Evolutionary conservation across 768 basidiomycete genomes (phyloP), one percentile per base, ranked within the genome.

Genomic region (Leccinum fibrillosum): DNA sequence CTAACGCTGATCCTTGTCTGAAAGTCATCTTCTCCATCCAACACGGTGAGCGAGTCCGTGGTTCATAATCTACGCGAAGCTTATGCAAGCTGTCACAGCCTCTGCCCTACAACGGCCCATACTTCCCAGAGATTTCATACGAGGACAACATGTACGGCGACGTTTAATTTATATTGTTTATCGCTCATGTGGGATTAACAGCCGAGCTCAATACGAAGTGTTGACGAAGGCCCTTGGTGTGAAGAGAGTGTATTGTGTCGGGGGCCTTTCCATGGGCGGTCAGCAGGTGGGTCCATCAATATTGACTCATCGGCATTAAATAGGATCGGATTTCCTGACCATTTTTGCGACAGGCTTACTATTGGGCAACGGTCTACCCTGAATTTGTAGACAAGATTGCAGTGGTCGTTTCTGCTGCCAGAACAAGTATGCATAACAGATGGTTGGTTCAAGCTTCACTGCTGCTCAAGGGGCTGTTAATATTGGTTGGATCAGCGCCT

Each of bases 181-280:
- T 50, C 15, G 9, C 52, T 58, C n/a, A 61, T 37, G 23, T 6
- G 15, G 21, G 11, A 39, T 17, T 15, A 15, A 39, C 55, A 84
- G 83, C 59, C 81, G 79, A 34, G 83, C 82, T 19, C 83, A 85
- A 62, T 73, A 83, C 62, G 74, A 76, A 19, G 81, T 85, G 6
- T 74, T 84, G 25, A 80, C 79, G 34, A 73, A 81, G 49, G 66
- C 61, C 21, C 74, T 84, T 25, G 77, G 75, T 4, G 67, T 85
- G 8, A 68, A 74, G 53, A 78, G 78, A 59, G 64, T 81, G 2
- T 76, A 70, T 56, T 75, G 78, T 35, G 82, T 77, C 15, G 66
- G 82, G 25, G 83, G 84, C 5, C 81, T 83, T 57, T 83, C 81
- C 1, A 86, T 85, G 84, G 82, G 83, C 30, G 84, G 78, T 10